Conservation (phyloP, 2,329 filamentous ascomycete genomes). For the Colletotrichum aenigma region DNA sequence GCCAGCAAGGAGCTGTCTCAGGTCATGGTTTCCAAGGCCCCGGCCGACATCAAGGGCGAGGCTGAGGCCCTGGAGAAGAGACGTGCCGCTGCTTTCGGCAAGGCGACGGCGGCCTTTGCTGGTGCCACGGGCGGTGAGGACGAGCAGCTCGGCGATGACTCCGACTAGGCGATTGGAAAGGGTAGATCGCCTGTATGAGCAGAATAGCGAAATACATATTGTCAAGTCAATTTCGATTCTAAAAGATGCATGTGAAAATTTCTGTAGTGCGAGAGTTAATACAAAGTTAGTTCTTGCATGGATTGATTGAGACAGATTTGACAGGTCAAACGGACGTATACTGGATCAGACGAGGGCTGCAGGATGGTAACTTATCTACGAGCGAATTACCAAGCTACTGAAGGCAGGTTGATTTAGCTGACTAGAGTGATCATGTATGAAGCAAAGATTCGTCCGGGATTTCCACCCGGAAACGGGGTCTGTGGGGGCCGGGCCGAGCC, state of each 20-base stretch:
- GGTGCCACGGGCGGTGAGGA: constrained; percentile 1
- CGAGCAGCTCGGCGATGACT: constrained; percentile 7
- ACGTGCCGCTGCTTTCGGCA: constrained; percentile 1
- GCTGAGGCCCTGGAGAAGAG: constrained; percentile 5
- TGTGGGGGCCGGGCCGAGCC: neutral
- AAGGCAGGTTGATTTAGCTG: neutral
- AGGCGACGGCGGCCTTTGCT: neutral
- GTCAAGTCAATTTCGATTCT: neutral
- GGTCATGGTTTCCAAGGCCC: constrained; percentile 1
- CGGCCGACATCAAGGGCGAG: neutral
- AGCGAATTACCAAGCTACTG: neutral
- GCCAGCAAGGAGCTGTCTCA: constrained; percentile 8
- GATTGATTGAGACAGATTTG: neutral
- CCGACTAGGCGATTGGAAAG: neutral
- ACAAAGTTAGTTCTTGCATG: neutral
- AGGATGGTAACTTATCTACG: neutral
- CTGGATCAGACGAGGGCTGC: neutral
- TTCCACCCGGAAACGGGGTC: neutral
- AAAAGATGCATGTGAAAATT: neutral
- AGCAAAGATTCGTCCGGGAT: neutral
- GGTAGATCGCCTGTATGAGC: neutral
- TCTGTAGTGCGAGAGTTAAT: fast-evolving
- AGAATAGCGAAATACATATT: neutral
- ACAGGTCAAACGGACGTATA: neutral
- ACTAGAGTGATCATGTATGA: neutral